A percentile compares a stretch with the other conserved stretches of the same genome.
Conservation (phyloP, 1,284 basidiomycete genomes). For the Anthracocystis panici-leucophaei region DNA sequence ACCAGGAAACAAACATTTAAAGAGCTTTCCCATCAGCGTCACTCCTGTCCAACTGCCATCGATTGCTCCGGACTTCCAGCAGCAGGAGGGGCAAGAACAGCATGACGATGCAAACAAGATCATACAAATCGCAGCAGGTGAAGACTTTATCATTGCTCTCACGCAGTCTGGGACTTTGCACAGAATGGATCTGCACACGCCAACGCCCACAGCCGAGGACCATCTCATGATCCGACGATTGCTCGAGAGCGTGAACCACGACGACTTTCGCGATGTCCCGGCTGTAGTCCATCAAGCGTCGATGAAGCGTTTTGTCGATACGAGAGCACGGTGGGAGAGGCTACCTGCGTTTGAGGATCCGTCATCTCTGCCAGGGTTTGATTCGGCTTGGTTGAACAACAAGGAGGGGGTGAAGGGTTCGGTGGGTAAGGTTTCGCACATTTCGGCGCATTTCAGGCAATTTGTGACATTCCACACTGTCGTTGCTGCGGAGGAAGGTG, state of each 20-base stretch:
- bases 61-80: not conserved
- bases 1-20: conserved; percentile 9
- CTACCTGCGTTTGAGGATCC: conserved; percentile 20
- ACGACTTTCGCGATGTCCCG: not conserved
- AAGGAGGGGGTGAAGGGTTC: not conserved
- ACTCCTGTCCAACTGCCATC: conserved; percentile 13
- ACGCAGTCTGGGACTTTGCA: conserved; percentile 42
- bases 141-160: conserved; percentile 53
- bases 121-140: conserved; percentile 49
- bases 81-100: not conserved
- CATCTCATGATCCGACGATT: not conserved
- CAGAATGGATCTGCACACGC: conserved; percentile 30
- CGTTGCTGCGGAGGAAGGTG: conserved; percentile 71
- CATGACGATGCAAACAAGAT: conserved; percentile 7
- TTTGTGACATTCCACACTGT: conserved; percentile 83
- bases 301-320: conserved; percentile 5
- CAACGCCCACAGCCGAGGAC: not conserved
- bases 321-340: conserved; percentile 18
- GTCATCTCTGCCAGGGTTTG: conserved; percentile 4
- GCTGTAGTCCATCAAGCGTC: conserved; percentile 1
- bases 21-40: conserved; percentile 19
- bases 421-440: conserved; percentile 72
- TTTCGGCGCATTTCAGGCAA: conserved; percentile 83
- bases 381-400: conserved; percentile 18
- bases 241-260: not conserved